These are phyloP conservation scores for Microcos paniculata DNA, from an alignment of 345 rosid genomes.

Conservation along the genomic window DNA sequence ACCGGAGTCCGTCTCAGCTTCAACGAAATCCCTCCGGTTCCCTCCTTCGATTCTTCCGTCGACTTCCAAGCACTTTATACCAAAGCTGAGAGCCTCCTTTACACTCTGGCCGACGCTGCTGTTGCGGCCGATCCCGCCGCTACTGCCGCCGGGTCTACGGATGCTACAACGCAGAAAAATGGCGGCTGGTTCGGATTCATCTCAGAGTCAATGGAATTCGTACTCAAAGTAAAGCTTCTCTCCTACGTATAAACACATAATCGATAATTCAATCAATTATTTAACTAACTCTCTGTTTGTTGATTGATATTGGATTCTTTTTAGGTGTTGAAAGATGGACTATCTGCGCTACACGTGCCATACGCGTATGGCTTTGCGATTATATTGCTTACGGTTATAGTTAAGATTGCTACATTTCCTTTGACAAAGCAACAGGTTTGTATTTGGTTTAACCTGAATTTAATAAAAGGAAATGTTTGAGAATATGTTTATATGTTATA, in stretches of 20 bases:
- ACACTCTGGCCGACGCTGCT: constrained; percentile 86
- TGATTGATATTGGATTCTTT: neutral
- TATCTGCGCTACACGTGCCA: constrained; percentile 76
- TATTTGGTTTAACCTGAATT: neutral
- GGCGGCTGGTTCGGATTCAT: constrained; percentile 96
- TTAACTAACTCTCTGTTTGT: neutral
- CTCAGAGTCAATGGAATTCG: constrained; percentile 83
- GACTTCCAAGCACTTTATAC: constrained; percentile 46
- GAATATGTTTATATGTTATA: neutral
- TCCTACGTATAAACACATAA: neutral
- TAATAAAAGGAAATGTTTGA: neutral
- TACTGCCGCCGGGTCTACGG: constrained; percentile 42
- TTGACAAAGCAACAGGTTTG: constrained; percentile 89
- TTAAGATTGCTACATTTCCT: constrained; percentile 76
- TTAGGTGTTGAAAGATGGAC: constrained; percentile 85
- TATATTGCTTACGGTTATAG: constrained; percentile 82
- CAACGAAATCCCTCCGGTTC: constrained; percentile 69
- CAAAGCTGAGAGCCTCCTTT: constrained; percentile 72
- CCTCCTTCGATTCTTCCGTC: constrained; percentile 45
- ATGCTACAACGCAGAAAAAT: constrained; percentile 57
- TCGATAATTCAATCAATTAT: neutral
- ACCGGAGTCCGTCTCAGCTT: constrained; percentile 66
- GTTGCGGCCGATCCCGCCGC: constrained; percentile 54
- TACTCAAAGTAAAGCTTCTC: constrained; percentile 63
- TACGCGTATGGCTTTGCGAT: constrained; percentile 93